These are phyloP conservation scores for Yueomyces sp. DNA, from an alignment of 1,139 yeast genomes.

Conservation along the genomic window DNA sequence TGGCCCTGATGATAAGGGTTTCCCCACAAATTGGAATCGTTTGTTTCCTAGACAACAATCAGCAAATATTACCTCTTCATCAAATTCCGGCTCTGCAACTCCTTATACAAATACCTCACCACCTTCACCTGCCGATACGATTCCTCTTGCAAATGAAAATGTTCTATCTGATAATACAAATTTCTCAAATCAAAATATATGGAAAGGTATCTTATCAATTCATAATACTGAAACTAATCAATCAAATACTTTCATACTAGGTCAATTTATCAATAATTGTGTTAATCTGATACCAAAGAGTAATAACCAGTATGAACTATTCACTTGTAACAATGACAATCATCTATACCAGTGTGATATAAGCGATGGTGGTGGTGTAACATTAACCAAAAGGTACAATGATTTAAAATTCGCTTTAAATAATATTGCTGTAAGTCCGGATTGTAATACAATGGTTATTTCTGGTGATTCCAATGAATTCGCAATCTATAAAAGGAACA, in stretches of 20 bases:
- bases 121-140: conserved; percentile 16
- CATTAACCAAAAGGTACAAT: conserved; percentile 26
- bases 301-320: conserved; percentile 33
- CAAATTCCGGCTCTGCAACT: not conserved
- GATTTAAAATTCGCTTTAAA: conserved; percentile 42
- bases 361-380: conserved; percentile 30
- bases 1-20: conserved; percentile 24
- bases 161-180: conserved; percentile 18
- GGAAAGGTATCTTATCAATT: conserved; percentile 53
- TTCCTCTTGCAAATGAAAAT: conserved; percentile 14
- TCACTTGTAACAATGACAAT: conserved; percentile 75
- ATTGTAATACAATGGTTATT: conserved; percentile 38
- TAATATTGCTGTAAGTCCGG: conserved; percentile 50
- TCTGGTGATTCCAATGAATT: conserved; percentile 50
- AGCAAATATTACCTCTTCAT: not conserved
- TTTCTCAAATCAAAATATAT: conserved; percentile 24
- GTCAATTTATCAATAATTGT: conserved; percentile 74
- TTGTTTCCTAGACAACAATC: conserved; percentile 1
- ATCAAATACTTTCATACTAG: conserved; percentile 44
- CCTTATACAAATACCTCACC: conserved; percentile 4
- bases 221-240: conserved; percentile 37
- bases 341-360: conserved; percentile 56
- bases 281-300: conserved; percentile 35
- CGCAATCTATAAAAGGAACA: conserved; percentile 34
- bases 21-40: conserved; percentile 4